Evolutionary conservation across 176 grass and related monocot genomes (phyloP), one percentile per base, ranked within the genome.

Genomic region (Oryza coarctata): DNA sequence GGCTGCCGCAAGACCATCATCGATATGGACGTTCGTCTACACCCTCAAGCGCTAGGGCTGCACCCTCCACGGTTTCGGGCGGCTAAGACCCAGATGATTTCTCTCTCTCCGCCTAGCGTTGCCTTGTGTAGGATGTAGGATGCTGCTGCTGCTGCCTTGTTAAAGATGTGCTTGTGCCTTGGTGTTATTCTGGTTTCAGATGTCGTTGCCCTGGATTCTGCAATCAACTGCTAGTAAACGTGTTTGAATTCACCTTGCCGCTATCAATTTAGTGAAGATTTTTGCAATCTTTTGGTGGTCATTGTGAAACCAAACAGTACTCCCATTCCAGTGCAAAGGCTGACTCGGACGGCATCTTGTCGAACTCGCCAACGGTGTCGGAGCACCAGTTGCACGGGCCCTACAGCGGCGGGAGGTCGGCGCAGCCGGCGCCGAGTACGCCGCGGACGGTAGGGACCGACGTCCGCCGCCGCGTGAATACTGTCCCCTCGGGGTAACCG

Each of bases 21-120:
- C 23, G 89, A 89, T 85, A 97, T 97, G 92, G 94, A 97, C 34
- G 94, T 94, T n/a, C 47, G 92, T 97, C 29, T 97, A 92, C 17
- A 87, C 87, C 15, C 94, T 97, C 76, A 97, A 97, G 85, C 89
- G 89, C 87, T 87, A 97, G 77, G 91, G 94, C 12, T 87, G 94
- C 27, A 97, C 91, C 31, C 47, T 90, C 67, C 84, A 90, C 22
- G 65, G 78, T 12, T 80, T 85, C 25, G 82, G 82, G 70, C 0
- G 82, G 90, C 64, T 81, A 83, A n/a, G 22, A 12, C 17, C 15
- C 13, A 0, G 3, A 3, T 14, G 12, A 44, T 44, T 44, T 44
- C 47, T 50, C 44, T 15, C 2, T 47, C 17, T 52, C 17, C 14
- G 15, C 5, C 17, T 50, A 15, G 49, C 18, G 49, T 52, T 52